A percentile compares a stretch with the other conserved stretches of the same genome.
These are phyloP conservation scores for Phytophthora foliorum DNA, from an alignment of 352 stramenopile genomes.

Conservation along the genomic window DNA sequence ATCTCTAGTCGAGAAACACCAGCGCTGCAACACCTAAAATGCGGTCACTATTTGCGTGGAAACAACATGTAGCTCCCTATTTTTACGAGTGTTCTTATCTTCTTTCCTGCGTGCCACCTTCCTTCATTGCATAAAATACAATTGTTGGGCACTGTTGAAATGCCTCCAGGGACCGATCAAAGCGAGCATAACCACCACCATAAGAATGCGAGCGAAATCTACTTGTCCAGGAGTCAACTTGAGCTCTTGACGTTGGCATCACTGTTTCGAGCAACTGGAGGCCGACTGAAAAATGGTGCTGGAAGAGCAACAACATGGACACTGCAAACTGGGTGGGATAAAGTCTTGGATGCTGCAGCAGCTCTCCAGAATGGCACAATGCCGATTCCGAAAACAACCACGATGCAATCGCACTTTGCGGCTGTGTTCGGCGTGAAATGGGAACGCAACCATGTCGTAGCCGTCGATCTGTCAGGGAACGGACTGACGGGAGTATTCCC, in stretches of 20 bases:
- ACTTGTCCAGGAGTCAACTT: slow-evolving; percentile 36
- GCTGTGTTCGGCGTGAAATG: slow-evolving; percentile 56
- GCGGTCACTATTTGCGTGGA: background rate
- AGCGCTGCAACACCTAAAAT: background rate
- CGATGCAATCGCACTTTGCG: slow-evolving; percentile 48
- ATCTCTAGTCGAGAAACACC: background rate
- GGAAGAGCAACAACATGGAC: slow-evolving; percentile 40
- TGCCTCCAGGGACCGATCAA: background rate
- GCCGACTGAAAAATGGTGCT: slow-evolving; percentile 3
- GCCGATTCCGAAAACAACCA: slow-evolving; percentile 24
- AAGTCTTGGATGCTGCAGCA: slow-evolving; percentile 26
- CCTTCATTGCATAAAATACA: background rate
- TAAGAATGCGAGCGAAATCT: slow-evolving; percentile 1
- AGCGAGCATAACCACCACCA: background rate
- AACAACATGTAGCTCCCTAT: background rate
- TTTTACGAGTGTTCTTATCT: slow-evolving; percentile 4
- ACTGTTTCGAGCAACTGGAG: slow-evolving; percentile 56
- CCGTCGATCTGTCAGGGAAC: slow-evolving; percentile 64
- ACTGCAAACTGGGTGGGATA: slow-evolving; percentile 48
- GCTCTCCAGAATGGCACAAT: slow-evolving; percentile 14
- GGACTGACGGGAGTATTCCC: slow-evolving; percentile 59
- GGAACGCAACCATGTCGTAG: slow-evolving; percentile 69
- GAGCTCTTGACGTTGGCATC: slow-evolving; percentile 58
- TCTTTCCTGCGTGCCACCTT: background rate
- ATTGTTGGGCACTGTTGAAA: background rate